phyloP scores from a whole-genome alignment of 1,284 basidiomycete genomes.

The Schizopora paradoxa region DNA sequence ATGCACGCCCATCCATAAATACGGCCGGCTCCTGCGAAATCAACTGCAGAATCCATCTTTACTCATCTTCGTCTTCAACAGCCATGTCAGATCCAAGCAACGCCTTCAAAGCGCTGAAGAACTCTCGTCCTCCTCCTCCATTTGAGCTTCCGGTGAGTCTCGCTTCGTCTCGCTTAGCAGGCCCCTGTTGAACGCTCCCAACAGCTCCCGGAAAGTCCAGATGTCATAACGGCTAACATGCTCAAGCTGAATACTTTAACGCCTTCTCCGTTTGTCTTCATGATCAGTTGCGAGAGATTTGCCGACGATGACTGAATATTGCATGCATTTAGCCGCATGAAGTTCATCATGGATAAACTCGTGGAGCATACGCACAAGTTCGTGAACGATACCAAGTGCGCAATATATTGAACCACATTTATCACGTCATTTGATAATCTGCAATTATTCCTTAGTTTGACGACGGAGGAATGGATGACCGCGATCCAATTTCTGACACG shows the following conservation, averaged over 20 bases:
- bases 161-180: not conserved
- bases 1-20: too few species aligned
- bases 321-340: conserved; percentile 35
- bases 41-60: not conserved
- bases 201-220: conserved; percentile 46
- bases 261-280: conserved; percentile 34
- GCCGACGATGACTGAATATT: conserved; percentile 1
- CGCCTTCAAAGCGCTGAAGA: conserved; percentile 27
- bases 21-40: too few species aligned
- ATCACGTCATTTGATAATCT: too few species aligned
- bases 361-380: conserved; percentile 67
- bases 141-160: conserved; percentile 29
- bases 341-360: conserved; percentile 44
- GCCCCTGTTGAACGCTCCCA: not conserved
- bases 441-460: conserved; percentile 41
- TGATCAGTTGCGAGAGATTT: not conserved
- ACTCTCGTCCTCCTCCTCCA: conserved; percentile 27
- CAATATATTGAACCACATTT: conserved; percentile 1
- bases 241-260: conserved; percentile 41
- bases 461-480: conserved; percentile 82
- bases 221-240: conserved; percentile 53
- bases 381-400: conserved; percentile 59
- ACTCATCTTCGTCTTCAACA: not conserved
- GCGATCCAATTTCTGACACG: conserved; percentile 73
- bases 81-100: conserved; percentile 9